Percentiles rank a stretch among this genome's conserved stretches.
These are phyloP conservation scores for Moesziomyces sp. DNA, from an alignment of 1,284 basidiomycete species.

Conservation along the genomic window DNA sequence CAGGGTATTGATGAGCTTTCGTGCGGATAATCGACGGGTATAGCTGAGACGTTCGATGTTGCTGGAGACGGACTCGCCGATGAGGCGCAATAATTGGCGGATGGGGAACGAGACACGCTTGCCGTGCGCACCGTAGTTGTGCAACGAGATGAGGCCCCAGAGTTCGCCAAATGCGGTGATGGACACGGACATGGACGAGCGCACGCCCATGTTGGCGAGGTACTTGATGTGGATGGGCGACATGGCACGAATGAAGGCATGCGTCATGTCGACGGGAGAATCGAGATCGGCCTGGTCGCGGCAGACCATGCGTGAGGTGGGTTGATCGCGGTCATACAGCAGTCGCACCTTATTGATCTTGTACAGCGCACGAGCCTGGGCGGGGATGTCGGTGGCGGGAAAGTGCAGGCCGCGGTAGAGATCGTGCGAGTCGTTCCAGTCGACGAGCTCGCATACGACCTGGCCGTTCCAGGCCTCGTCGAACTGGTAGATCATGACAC, in stretches of 20 bases:
- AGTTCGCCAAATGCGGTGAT: slow-evolving; percentile 84
- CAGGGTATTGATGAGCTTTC: slow-evolving; percentile 84
- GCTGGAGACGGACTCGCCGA: slow-evolving; percentile 83
- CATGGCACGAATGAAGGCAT: slow-evolving; percentile 87
- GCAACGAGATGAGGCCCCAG: slow-evolving; percentile 87
- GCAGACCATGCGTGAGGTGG: slow-evolving; percentile 81
- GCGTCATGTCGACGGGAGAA: slow-evolving; percentile 84
- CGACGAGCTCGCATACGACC: slow-evolving; percentile 84
- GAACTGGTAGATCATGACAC: slow-evolving; percentile 89
- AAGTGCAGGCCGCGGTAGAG: slow-evolving; percentile 82
- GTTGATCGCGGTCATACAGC: slow-evolving; percentile 81
- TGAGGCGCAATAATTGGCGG: slow-evolving; percentile 75
- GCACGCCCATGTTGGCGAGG: slow-evolving; percentile 68
- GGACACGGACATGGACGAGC: slow-evolving; percentile 71
- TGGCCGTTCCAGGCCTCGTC: slow-evolving; percentile 76
- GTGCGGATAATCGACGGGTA: slow-evolving; percentile 79
- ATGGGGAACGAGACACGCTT: slow-evolving; percentile 87
- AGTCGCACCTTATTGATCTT: slow-evolving; percentile 80
- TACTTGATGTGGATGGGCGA: slow-evolving; percentile 87
- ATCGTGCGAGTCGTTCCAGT: slow-evolving; percentile 83
- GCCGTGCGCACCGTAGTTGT: slow-evolving; percentile 81
- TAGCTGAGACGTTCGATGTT: slow-evolving; percentile 86
- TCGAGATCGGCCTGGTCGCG: slow-evolving; percentile 77
- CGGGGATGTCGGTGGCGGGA: slow-evolving; percentile 73
- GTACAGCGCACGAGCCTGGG: slow-evolving; percentile 74